Percentiles rank a stretch among this genome's conserved stretches.
Evolutionary conservation across 2,329 filamentous ascomycete genomes (phyloP).

Genomic region (Monosporascus cannonballus): DNA sequence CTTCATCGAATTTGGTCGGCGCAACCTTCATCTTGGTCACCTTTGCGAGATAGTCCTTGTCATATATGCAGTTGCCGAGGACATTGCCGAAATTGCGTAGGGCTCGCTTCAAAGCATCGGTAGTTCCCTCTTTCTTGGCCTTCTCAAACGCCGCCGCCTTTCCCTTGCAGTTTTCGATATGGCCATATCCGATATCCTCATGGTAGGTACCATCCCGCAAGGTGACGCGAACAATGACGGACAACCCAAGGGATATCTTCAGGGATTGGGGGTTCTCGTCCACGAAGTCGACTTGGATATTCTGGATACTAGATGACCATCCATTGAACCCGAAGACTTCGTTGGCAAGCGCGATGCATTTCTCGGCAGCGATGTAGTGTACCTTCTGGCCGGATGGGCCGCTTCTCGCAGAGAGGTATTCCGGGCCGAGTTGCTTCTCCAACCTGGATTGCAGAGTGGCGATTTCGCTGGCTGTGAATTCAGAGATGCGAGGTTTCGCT

Average conservation of each 20-base stretch:
- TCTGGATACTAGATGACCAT: constrained; percentile 94
- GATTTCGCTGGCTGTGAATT: constrained; percentile 87
- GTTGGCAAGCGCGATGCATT: constrained; percentile 68
- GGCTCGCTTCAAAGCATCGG: constrained; percentile 85
- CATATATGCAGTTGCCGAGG: constrained; percentile 96
- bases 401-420: constrained; percentile 84
- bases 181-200: constrained; percentile 95
- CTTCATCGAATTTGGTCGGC: constrained; percentile 70
- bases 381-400: constrained; percentile 82
- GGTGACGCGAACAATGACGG: constrained; percentile 85
- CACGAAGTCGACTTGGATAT: constrained; percentile 91
- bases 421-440: constrained; percentile 89
- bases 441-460: constrained; percentile 80
- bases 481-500: constrained; percentile 57
- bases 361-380: constrained; percentile 92
- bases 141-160: constrained; percentile 97
- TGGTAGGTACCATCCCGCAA: constrained; percentile 92
- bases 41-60: constrained; percentile 86
- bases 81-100: constrained; percentile 92
- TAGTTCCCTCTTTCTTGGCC: constrained; percentile 96
- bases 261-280: constrained; percentile 75
- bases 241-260: constrained; percentile 78
- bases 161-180: constrained; percentile 91
- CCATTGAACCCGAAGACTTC: constrained; percentile 30
- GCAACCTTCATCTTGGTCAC: constrained; percentile 84